Evolutionary conservation across 208 protist species (phyloP).

Genomic region (Tetramitus jugosus): DNA sequence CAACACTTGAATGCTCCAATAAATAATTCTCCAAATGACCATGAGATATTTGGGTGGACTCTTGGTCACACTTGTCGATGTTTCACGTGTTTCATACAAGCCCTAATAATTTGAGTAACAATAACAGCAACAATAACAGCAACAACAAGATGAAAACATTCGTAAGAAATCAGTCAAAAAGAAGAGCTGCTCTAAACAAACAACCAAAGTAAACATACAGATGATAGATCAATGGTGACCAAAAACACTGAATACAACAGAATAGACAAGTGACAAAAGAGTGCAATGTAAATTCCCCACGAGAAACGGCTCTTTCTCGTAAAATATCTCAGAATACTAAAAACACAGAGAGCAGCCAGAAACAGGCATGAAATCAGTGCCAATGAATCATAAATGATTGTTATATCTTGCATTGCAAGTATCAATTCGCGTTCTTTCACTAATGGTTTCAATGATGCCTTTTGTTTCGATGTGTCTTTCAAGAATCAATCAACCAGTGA

Average conservation of each 20-base stretch:
- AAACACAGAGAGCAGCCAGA: background rate
- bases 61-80: no score
- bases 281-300: background rate
- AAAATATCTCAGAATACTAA: background rate
- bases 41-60: no score
- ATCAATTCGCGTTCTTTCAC: no score
- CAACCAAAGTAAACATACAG: no score
- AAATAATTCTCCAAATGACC: slow-evolving; percentile 6
- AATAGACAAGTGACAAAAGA: background rate
- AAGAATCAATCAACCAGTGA: no score
- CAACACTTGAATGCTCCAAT: slow-evolving; percentile 4
- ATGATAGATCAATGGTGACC: background rate
- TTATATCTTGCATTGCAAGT: no score
- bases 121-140: no score
- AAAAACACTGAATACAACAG: background rate
- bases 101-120: no score
- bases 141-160: no score
- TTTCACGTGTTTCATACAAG: no score
- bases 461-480: slow-evolving; percentile 45
- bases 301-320: background rate
- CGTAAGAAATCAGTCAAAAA: no score
- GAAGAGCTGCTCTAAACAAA: no score
- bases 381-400: background rate
- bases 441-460: slow-evolving; percentile 34
- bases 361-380: background rate